Base-by-base conservation (phyloP, 1,284 basidiomycete genomes). In the Pseudozyma tsukubaensis region DNA sequence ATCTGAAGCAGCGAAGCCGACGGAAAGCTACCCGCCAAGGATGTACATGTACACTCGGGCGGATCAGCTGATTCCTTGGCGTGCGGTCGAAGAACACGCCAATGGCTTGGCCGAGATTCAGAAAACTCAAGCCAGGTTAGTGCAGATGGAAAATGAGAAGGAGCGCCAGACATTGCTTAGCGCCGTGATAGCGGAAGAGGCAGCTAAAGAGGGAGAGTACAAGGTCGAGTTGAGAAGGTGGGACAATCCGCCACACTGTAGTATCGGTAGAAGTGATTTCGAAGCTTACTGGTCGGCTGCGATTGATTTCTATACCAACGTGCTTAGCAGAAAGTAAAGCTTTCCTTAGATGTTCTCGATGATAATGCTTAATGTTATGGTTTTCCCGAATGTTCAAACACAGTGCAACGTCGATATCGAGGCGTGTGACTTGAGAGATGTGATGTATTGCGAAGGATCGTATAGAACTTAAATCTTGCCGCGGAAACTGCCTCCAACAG, bases 41-140 rank as follows among this genome's bases (percentile, higher is more conserved):
- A 68, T 79, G 55, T 81, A 81, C 69, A 65, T 81, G 50, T 81
- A 78, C 55, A 76, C 72, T 49, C 74, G 71, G 42, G 65, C 71
- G 29, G 79, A 81, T 45, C 44, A 65, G 45, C 72, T 81, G 18
- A 78, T 81, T 7, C 69, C 76, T 10, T 80, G 64, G 59, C 55
- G 60, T 10, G 69, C 53, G 45, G 78, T 81, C 32, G 79, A 81
- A 47, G 64, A 70, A 40, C 79, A 81, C 50, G 79, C 78, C 8
- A 18, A 59, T 3, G 50, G 75, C n/a, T 54, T 72, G 9, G 72
- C 72, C 1, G 32, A 54, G 7, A 45, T 61, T 16, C 42, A 58
- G 16, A 47, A 59, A 12, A 44, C 42, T 12, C 32, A 52, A 37
- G 50, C 62, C 16, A n/a, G 47, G 4, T 29, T 77, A 32, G 52